Evolutionary conservation across 1,284 basidiomycete species (phyloP).

Genomic region (Trametes polyzona): DNA sequence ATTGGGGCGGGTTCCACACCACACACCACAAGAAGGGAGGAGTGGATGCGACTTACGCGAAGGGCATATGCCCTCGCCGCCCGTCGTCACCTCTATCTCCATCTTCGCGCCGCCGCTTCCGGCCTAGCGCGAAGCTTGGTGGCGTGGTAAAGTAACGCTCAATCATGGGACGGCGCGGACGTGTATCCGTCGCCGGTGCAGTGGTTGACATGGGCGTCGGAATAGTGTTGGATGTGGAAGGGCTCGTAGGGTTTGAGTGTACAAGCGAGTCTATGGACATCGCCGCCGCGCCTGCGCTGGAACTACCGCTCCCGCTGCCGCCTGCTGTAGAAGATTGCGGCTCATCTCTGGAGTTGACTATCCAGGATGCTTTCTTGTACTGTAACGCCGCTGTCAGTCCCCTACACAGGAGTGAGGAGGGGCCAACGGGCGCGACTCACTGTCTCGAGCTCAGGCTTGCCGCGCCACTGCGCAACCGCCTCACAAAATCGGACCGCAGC

Average conservation of each 20-base stretch:
- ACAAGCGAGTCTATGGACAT: slow-evolving; percentile 66
- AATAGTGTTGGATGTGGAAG: slow-evolving; percentile 36
- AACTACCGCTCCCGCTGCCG: slow-evolving; percentile 2
- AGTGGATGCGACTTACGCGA: slow-evolving; percentile 6
- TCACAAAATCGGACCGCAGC: slow-evolving; percentile 79
- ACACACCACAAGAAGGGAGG: neutral
- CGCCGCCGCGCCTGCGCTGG: slow-evolving; percentile 40
- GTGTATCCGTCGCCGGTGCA: slow-evolving; percentile 17
- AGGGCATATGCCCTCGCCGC: slow-evolving; percentile 19
- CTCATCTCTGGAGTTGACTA: slow-evolving; percentile 32
- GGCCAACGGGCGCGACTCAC: slow-evolving; percentile 43
- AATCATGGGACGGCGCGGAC: slow-evolving; percentile 36
- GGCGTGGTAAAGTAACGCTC: slow-evolving; percentile 48
- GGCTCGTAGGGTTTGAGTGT: slow-evolving; percentile 64
- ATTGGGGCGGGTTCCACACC: neutral
- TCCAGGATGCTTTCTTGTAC: slow-evolving; percentile 57
- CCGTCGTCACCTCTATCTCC: slow-evolving; percentile 32
- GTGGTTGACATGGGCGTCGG: slow-evolving; percentile 25
- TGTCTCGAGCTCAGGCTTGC: slow-evolving; percentile 79
- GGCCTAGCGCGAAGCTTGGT: slow-evolving; percentile 30
- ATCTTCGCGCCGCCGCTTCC: slow-evolving; percentile 37
- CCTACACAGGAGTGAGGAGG: slow-evolving; percentile 10
- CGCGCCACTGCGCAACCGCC: slow-evolving; percentile 77
- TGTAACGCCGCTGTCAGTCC: slow-evolving; percentile 30
- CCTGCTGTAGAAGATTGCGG: neutral